These are phyloP conservation scores for Patellifolia procumbens DNA, from an alignment of 179 eudicot genomes.

Conservation along the genomic window DNA sequence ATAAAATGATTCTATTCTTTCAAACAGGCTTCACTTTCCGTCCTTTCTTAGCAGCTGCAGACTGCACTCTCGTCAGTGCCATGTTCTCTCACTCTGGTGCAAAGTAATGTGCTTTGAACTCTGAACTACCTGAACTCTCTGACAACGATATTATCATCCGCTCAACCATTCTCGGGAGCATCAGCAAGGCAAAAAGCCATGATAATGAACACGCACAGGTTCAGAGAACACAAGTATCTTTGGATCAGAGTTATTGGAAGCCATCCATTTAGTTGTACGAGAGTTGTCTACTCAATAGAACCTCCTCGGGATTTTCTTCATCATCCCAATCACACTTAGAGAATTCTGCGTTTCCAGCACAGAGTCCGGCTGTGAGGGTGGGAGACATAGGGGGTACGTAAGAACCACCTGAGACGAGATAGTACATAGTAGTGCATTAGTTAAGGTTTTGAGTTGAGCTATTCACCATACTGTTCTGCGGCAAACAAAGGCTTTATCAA, in stretches of 20 bases:
- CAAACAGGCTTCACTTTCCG: neutral
- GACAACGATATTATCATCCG: neutral
- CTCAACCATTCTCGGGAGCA: conserved; percentile 16
- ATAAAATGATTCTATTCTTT: neutral
- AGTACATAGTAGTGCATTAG: neutral
- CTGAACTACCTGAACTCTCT: neutral
- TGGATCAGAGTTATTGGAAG: neutral
- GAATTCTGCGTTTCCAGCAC: conserved; percentile 37
- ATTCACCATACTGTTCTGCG: too few relatives aligned
- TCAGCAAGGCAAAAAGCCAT: neutral
- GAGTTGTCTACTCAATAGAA: conserved; percentile 33
- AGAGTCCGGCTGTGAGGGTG: conserved; percentile 46
- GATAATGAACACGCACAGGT: neutral
- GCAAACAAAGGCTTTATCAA: too few relatives aligned
- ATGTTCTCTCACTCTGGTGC: neutral
- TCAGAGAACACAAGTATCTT: neutral
- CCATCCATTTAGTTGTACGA: neutral
- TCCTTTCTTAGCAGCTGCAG: neutral
- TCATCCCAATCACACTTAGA: conserved; percentile 41
- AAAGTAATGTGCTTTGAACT: neutral
- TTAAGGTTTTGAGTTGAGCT: neutral
- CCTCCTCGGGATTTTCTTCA: conserved; percentile 31
- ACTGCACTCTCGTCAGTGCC: neutral
- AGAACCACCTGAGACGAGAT: conserved; percentile 33
- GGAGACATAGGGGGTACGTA: conserved; percentile 55